Conservation (phyloP, 345 rosid genomes). For the Eucalyptus pauciflora region DNA sequence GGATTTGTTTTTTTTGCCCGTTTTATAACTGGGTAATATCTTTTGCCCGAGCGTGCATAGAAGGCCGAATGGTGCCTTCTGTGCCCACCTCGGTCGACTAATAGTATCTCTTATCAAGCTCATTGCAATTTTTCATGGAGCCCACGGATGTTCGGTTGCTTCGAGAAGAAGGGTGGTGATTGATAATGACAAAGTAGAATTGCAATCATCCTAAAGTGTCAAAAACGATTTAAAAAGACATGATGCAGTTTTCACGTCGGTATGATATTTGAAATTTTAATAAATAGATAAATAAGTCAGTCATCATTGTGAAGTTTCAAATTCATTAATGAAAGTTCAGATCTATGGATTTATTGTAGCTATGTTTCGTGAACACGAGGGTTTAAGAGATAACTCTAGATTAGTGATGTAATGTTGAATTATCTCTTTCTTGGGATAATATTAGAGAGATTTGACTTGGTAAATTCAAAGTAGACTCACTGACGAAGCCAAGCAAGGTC, state of each 20-base stretch:
- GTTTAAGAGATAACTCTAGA: background rate
- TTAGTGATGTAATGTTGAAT: background rate
- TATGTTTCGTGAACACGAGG: background rate
- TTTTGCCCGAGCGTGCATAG: background rate
- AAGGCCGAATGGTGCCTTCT: rapidly evolving
- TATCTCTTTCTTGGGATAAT: background rate
- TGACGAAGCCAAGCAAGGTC: background rate
- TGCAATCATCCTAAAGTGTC: background rate
- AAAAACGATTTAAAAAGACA: background rate
- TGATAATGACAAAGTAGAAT: background rate
- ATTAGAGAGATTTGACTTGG: background rate
- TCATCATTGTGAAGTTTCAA: background rate
- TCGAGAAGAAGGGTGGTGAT: background rate
- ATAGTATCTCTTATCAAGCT: background rate
- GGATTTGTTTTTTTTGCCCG: background rate
- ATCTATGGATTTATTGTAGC: background rate
- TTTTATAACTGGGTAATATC: background rate
- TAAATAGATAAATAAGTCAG: background rate
- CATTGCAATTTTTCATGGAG: background rate
- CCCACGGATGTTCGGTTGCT: background rate
- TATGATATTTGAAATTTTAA: too few species aligned
- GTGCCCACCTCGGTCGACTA: background rate
- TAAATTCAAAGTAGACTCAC: background rate
- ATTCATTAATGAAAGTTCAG: rapidly evolving
- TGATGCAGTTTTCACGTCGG: background rate